Conservation (phyloP, 495 filamentous ascomycete genomes). For the Neurospora sp. region DNA sequence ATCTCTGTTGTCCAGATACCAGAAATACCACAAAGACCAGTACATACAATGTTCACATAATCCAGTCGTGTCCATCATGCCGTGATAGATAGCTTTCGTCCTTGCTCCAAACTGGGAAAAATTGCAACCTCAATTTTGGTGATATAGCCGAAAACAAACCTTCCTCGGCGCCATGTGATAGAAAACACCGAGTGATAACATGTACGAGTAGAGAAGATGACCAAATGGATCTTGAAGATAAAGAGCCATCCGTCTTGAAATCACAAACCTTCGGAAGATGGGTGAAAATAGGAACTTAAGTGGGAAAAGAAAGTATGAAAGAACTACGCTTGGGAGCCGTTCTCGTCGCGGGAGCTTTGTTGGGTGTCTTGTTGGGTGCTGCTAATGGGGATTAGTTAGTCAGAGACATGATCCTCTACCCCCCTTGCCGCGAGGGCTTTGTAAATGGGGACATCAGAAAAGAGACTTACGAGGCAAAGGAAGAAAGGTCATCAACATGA, state of each 20-base stretch:
- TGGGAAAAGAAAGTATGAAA: neutral
- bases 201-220: neutral
- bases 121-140: neutral
- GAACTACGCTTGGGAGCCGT: neutral
- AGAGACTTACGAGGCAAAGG: constrained; percentile 33
- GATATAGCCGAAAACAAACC: neutral
- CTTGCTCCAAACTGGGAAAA: neutral
- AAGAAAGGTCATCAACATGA: constrained; percentile 60
- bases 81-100: neutral
- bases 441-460: too few species aligned
- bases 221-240: neutral
- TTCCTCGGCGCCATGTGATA: neutral
- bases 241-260: neutral
- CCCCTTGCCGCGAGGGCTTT: neutral
- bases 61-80: neutral
- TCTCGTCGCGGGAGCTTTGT: neutral
- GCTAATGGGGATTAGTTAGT: neutral
- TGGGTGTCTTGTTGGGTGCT: neutral
- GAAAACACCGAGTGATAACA: neutral
- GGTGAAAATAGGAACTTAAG: neutral
- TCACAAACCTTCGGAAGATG: neutral
- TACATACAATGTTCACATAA: too few species aligned
- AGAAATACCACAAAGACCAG: too few species aligned
- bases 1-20: too few species aligned
- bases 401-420: neutral